Evolutionary conservation across 2,329 filamentous ascomycete genomes (phyloP).

Genomic region (Rachicladosporium sp.): DNA sequence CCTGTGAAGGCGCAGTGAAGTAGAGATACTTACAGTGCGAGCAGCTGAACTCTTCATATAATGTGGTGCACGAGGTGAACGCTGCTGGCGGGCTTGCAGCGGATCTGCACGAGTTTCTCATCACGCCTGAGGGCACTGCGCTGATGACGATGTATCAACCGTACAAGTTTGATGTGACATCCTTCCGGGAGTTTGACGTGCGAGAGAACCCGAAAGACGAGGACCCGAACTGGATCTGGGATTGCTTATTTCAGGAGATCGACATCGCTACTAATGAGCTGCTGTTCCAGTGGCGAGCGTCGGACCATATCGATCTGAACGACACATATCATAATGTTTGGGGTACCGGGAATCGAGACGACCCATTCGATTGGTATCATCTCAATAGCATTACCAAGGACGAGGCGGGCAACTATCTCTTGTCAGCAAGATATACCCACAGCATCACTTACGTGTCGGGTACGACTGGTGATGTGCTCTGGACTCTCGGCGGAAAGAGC

Average conservation of each 20-base stretch:
- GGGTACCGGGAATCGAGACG: slow-evolving; percentile 23
- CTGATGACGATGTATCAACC: slow-evolving; percentile 28
- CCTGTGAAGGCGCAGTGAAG: background rate
- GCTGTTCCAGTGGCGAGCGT: slow-evolving; percentile 9
- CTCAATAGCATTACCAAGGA: slow-evolving; percentile 44
- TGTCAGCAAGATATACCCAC: slow-evolving; percentile 39
- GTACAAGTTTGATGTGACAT: slow-evolving; percentile 4
- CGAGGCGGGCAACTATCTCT: slow-evolving; percentile 37
- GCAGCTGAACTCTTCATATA: slow-evolving; percentile 13
- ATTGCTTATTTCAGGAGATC: slow-evolving; percentile 19
- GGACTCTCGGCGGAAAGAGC: slow-evolving; percentile 30
- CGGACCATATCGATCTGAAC: slow-evolving; percentile 38
- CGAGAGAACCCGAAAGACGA: slow-evolving; percentile 16
- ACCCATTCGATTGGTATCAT: slow-evolving; percentile 38
- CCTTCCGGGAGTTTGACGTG: slow-evolving; percentile 18
- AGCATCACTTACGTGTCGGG: slow-evolving; percentile 36
- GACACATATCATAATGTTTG: slow-evolving; percentile 26
- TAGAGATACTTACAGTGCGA: background rate
- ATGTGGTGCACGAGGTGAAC: slow-evolving; percentile 25
- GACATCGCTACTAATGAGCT: slow-evolving; percentile 4
- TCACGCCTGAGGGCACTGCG: slow-evolving; percentile 29
- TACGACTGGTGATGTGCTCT: slow-evolving; percentile 35
- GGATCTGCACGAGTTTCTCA: slow-evolving; percentile 32
- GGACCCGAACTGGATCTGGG: slow-evolving; percentile 16
- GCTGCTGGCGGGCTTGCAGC: slow-evolving; percentile 24